A percentile compares a stretch with the other conserved stretches of the same genome.
These are phyloP conservation scores for Ramaria sp. DNA, from an alignment of 768 basidiomycete genomes.

Conservation along the genomic window DNA sequence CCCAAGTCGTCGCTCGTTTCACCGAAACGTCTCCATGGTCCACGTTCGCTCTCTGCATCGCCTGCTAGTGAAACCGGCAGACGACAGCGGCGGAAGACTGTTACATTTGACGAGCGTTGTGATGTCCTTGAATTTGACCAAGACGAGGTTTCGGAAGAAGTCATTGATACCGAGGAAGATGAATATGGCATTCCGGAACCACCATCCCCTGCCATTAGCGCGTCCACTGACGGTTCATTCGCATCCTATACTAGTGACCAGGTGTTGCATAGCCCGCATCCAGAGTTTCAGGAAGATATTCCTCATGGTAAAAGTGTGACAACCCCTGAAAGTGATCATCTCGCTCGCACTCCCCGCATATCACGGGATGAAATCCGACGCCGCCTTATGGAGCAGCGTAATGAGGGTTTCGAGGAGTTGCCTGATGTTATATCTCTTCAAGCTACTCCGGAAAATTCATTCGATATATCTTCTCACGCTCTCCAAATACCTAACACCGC, in stretches of 20 bases:
- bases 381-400: constrained; percentile 10
- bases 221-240: constrained; percentile 9
- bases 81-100: constrained; percentile 59
- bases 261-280: background rate
- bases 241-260: background rate
- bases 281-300: background rate
- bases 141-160: constrained; percentile 31
- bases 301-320: background rate
- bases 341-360: constrained; percentile 10
- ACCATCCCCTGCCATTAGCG: constrained; percentile 9
- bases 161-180: constrained; percentile 12
- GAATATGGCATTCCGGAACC: constrained; percentile 14
- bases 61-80: constrained; percentile 17
- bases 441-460: background rate
- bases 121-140: constrained; percentile 76
- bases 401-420: background rate
- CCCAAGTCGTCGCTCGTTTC: constrained; percentile 57
- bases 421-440: background rate
- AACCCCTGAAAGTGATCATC: background rate
- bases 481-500: background rate
- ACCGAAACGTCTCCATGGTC: constrained; percentile 58
- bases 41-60: constrained; percentile 32
- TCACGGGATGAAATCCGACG: constrained; percentile 12
- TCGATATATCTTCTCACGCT: background rate
- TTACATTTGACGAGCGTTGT: constrained; percentile 68